Base-by-base conservation (phyloP, 164 flowering plant genomes). In the Macadamia tetraphylla region DNA sequence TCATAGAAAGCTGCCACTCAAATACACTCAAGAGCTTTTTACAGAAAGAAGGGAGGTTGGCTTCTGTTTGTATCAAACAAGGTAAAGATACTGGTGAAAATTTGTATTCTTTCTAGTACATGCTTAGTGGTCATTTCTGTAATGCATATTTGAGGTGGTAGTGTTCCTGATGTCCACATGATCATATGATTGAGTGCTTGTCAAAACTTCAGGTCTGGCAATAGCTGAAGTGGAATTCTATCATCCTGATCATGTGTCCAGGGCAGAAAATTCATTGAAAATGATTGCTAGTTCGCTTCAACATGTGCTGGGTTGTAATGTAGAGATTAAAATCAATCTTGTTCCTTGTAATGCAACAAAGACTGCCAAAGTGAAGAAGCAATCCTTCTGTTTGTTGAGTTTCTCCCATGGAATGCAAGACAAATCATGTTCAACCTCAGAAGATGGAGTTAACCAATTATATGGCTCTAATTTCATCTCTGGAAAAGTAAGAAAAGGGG, bases 211-310 rank as follows among this genome's bases (percentile, higher is more conserved):
- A 93, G 97, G 88, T 73, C 23, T 89, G 48, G 91, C 91, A 48
- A 79, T 94, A 18, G 96, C 85, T 57, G 90, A 88, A 73, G 67
- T 94, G 70, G 90, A 88, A 66, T 91, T 94, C 67, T 44, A 40
- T 68, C 81, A 75, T 71, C 85, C 86, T 56, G 80, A 81, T 48
- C 70, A 85, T 67, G 90, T 85, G 46, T 73, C 84, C 17, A 84
- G 79, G 75, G 98, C 94, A 31, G 97, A 94, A 70, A 94, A 82
- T 61, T 86, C 91, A 12, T 87, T 92, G 98, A 89, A 91, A 74
- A 55, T 73, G 64, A 91, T 94, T 75, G 96, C 96, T 42, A 80
- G 81, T 71, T 84, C 85, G 42, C 86, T 94, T 68, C 94, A 87
- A 69, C 74, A 75, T 56, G 74, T 81, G n/a, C 78, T 94, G 70